Evolutionary conservation across 192 early-diverging fungal species (phyloP), one percentile per base, ranked within the genome.

Genomic region (Endogone sp.): DNA sequence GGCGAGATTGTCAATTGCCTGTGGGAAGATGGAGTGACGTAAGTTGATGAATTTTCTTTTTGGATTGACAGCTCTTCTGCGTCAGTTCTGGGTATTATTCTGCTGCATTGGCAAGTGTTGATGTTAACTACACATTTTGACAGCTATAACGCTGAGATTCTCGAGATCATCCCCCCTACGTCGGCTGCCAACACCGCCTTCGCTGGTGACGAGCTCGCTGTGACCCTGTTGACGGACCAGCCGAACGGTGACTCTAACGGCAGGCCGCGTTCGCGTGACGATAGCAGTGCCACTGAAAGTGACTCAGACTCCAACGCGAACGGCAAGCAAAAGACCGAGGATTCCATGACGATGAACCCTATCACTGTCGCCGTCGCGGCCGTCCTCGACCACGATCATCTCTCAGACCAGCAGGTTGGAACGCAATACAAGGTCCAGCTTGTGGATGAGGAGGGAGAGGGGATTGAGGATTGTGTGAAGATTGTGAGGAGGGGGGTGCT

Each of bases 1-100:
- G 82, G 81, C 32, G 90, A 93, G 65, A 37, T 69, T 27, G 75
- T 90, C 24, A 69, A 78, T 72, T 80, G 81, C 56, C n/a, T 68
- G 25, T 85, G 81, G 81, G 83, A 79, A 27, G 77, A 73, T 66
- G 63, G 64, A 2, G 68, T 74, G 6, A 64, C 54, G 77, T 79
- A 71, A 75, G 64, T 57, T 55, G n/a, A n/a, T n/a, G n/a, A n/a
- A n/a, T n/a, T n/a, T 37, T 61, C 2, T 27, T 49, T 2, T 6
- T 30, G 26, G 60, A 27, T 29, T 22, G 32, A n/a, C n/a, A n/a
- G n/a, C n/a, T n/a, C n/a, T n/a, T n/a, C n/a, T n/a, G n/a, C n/a
- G n/a, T n/a, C n/a, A n/a, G n/a, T n/a, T n/a, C n/a, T n/a, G n/a
- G n/a, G n/a, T n/a, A n/a, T n/a, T n/a, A n/a, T n/a, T n/a, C n/a